Evolutionary conservation across 2,329 filamentous ascomycete genomes (phyloP).

Genomic region (Cladophialophora carrionii): DNA sequence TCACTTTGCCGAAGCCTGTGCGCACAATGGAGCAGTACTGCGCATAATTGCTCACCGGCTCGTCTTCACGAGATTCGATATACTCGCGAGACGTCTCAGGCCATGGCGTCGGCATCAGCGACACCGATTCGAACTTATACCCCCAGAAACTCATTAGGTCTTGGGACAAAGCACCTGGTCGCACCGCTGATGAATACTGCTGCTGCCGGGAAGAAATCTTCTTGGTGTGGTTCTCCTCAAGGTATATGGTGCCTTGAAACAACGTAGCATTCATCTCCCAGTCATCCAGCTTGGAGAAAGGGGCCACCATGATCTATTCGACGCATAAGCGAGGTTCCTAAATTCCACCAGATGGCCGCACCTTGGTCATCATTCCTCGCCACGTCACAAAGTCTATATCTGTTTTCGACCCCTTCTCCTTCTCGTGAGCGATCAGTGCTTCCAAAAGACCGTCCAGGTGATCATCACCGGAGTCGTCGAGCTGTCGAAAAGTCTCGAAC

Average conservation of each 20-base stretch:
- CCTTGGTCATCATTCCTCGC: conserved; percentile 99
- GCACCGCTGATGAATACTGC: conserved; percentile 57
- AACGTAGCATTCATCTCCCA: conserved; percentile 88
- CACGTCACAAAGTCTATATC: conserved; percentile 85
- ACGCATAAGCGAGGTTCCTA: conserved; percentile 26
- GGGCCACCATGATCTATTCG: conserved; percentile 76
- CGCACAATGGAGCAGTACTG: conserved; percentile 95
- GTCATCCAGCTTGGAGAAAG: conserved; percentile 78
- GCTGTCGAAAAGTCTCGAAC: conserved; percentile 79
- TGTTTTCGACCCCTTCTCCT: conserved; percentile 66
- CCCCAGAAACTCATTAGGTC: conserved; percentile 95
- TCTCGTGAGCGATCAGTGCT: conserved; percentile 74
- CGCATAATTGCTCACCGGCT: conserved; percentile 81
- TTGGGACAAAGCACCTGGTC: conserved; percentile 63
- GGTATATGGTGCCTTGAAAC: conserved; percentile 73
- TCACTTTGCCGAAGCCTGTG: conserved; percentile 77
- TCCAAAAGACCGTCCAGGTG: conserved; percentile 83
- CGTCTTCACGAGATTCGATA: conserved; percentile 74
- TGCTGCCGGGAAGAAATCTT: conserved; percentile 65
- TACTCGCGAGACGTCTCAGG: conserved; percentile 70
- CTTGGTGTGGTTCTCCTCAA: conserved; percentile 84
- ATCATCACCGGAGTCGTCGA: conserved; percentile 80
- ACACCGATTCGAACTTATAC: conserved; percentile 94
- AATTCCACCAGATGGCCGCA: conserved; percentile 44
- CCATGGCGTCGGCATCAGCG: conserved; percentile 75